Evolutionary conservation across 495 filamentous ascomycete genomes (phyloP).

Genomic region (Ramalina peruviana): DNA sequence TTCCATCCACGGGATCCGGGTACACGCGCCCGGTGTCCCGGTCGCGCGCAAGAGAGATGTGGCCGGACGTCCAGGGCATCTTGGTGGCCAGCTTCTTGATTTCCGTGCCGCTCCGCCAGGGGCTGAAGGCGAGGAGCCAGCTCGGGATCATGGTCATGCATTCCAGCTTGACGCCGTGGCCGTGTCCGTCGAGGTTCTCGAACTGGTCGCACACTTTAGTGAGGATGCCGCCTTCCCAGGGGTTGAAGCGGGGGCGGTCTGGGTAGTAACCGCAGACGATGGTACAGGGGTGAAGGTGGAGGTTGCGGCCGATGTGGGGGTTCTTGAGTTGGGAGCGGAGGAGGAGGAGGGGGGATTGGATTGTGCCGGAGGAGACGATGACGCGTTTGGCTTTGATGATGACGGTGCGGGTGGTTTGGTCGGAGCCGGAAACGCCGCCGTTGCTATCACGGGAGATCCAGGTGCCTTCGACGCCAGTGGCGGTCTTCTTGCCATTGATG

Average conservation of each 20-base stretch:
- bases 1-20: slow-evolving; percentile 53
- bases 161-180: slow-evolving; percentile 77
- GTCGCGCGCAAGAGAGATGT: slow-evolving; percentile 60
- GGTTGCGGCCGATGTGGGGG: slow-evolving; percentile 68
- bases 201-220: slow-evolving; percentile 65
- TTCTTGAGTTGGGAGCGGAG: slow-evolving; percentile 63
- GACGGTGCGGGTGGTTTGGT: slow-evolving; percentile 39
- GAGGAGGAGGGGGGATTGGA: slow-evolving; percentile 65
- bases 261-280: slow-evolving; percentile 47
- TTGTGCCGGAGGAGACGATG: slow-evolving; percentile 55
- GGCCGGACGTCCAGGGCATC: slow-evolving; percentile 47
- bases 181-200: slow-evolving; percentile 67
- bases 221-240: slow-evolving; percentile 71
- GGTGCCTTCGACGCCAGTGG: slow-evolving; percentile 51
- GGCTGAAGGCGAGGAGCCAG: slow-evolving; percentile 39
- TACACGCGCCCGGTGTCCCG: slow-evolving; percentile 60
- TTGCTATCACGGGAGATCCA: slow-evolving; percentile 60
- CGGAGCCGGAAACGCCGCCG: slow-evolving; percentile 37
- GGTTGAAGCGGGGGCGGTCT: slow-evolving; percentile 38
- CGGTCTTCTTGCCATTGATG: slow-evolving; percentile 38
- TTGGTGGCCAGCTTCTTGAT: slow-evolving; percentile 52
- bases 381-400: slow-evolving; percentile 72
- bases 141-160: slow-evolving; percentile 52
- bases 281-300: slow-evolving; percentile 66
- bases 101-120: slow-evolving; percentile 49